Evolutionary conservation across 805 yeast genomes (phyloP), one percentile per base, ranked within the genome.

Genomic region (Debaryomyces castellii): DNA sequence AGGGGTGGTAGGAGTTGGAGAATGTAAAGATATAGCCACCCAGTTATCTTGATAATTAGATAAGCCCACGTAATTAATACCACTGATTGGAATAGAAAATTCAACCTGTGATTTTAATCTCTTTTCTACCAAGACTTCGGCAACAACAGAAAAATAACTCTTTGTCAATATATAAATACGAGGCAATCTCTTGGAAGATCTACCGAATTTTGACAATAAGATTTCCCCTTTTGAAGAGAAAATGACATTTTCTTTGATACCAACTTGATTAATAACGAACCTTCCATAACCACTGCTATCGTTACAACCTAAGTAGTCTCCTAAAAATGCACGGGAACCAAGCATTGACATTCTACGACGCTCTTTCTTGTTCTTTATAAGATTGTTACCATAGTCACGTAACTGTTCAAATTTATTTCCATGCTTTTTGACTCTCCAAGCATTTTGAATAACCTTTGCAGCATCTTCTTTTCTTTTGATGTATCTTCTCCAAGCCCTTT

Each of bases 401-500:
- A 91, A 74, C 62, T 90, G 85, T 54, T 87, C 92, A 54, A 76
- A 87, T 61, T 88, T 81, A 64, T 89, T 87, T 20, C 96, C 92
- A 49, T 87, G 90, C 42, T 77, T 82, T 59, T 83, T 80, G 49
- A 80, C 85, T 64, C 94, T 81, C 86, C 96, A 89, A 40, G 87
- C 82, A 50, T 84, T 78, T 67, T 91, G 97, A 36, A 89, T 81
- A 43, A 76, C 78, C 47, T 79, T 81, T 1, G 97, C 97, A 20
- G 96, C 90, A 57, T 89, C 96, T 46, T 84, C 86, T 69, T 91
- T 84, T 60, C 88, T 78, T 64, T 82, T 83, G 50, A 83, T 71
- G 61, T 85, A 88, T 57, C 88, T 76, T 72, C 99, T 80, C 88
- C 97, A 90, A 3, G 99, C 98, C 53, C 97, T 81, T 73, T 94